Conservation (phyloP, 257 asterid species). For the Marsdenia floribunda region DNA sequence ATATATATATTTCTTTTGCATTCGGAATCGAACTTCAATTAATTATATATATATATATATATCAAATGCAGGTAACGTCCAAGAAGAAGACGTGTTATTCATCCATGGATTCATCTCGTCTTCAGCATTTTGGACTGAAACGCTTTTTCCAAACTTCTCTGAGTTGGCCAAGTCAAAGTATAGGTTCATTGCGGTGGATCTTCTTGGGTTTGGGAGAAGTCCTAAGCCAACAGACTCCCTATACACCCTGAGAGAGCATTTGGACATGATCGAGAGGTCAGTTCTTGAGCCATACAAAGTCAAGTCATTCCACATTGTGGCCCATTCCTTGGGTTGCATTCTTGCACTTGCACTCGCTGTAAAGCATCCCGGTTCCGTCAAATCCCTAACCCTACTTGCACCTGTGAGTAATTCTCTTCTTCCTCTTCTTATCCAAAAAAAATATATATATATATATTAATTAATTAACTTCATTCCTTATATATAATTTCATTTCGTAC, state of each 20-base stretch:
- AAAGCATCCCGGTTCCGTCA: conserved; percentile 51
- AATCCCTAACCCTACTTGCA: conserved; percentile 79
- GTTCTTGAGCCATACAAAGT: conserved; percentile 66
- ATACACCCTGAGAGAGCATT: conserved; percentile 74
- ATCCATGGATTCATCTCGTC: conserved; percentile 94
- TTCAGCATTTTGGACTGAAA: conserved; percentile 90
- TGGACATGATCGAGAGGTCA: conserved; percentile 86
- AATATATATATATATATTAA: neutral
- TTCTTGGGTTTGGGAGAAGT: conserved; percentile 88
- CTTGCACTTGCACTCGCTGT: conserved; percentile 88
- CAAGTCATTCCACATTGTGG: conserved; percentile 86
- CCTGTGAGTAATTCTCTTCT: conserved; percentile 44
- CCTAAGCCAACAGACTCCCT: conserved; percentile 85
- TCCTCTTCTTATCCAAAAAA: neutral
- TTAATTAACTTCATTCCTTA: too few species aligned
- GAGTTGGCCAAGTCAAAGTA: conserved; percentile 58
- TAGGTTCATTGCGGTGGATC: conserved; percentile 78
- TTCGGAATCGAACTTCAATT: too few species aligned
- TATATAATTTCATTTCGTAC: too few species aligned
- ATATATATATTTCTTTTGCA: too few species aligned
- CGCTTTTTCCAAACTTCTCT: conserved; percentile 77
- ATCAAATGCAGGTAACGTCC: conserved; percentile 33
- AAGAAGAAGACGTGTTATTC: conserved; percentile 83
- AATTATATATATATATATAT: too few species aligned
- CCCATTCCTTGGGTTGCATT: conserved; percentile 91